phyloP scores from a whole-genome alignment of 768 basidiomycete species.

The Strobilomyces dryophilus region DNA sequence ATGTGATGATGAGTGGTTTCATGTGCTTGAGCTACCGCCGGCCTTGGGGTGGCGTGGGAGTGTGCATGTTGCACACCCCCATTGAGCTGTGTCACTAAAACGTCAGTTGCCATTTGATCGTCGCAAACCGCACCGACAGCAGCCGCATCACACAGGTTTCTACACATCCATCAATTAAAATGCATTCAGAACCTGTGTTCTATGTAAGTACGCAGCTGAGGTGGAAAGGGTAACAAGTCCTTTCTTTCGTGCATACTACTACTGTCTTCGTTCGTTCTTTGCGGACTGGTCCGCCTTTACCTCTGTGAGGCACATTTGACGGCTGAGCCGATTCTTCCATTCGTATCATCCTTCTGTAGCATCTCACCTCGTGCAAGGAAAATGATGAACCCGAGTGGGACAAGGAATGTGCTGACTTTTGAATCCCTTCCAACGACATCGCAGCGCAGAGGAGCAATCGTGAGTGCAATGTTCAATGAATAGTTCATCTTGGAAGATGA shows the following conservation, averaged over 20 bases:
- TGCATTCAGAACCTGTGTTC: neutral
- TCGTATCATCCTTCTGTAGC: neutral
- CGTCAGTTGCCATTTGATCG: conserved; percentile 13
- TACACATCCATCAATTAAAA: conserved; percentile 3
- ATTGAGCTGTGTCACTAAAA: conserved; percentile 4
- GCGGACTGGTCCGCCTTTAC: conserved; percentile 34
- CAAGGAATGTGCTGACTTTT: neutral
- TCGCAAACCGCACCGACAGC: conserved; percentile 2
- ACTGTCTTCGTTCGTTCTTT: conserved; percentile 20
- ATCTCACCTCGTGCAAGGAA: neutral
- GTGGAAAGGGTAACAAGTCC: neutral
- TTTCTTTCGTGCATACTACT: conserved; percentile 19
- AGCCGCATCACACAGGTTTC: conserved; percentile 9
- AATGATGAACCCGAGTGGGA: conserved; percentile 3
- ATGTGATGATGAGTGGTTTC: no score
- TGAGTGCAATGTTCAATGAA: conserved; percentile 10
- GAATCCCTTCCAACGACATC: conserved; percentile 10
- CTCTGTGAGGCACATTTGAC: conserved; percentile 29
- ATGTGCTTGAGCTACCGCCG: no score
- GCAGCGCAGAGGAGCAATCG: conserved; percentile 15
- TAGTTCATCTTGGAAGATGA: neutral
- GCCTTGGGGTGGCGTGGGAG: no score
- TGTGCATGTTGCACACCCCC: neutral
- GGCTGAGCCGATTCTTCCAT: conserved; percentile 20
- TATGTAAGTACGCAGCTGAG: neutral